These are phyloP conservation scores for Penicillium angulare DNA, from an alignment of 495 filamentous ascomycete species.

Conservation along the genomic window DNA sequence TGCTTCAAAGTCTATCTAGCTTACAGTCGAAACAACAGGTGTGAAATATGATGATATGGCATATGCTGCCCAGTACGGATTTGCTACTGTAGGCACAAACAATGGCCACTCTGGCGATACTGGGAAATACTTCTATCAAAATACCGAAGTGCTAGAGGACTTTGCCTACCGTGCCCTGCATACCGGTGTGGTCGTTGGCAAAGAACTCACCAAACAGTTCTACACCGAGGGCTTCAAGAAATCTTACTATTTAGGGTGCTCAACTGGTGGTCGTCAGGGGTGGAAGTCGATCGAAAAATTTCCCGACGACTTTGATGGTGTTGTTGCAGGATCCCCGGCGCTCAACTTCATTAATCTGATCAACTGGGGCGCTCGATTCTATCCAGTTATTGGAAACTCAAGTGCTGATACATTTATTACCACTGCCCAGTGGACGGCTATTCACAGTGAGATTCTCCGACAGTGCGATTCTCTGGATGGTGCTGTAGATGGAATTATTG, in stretches of 20 bases:
- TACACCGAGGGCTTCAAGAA: slow-evolving; percentile 40
- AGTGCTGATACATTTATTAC: not conserved
- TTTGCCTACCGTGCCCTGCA: slow-evolving; percentile 18
- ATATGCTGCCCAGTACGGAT: slow-evolving; percentile 39
- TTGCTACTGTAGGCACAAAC: slow-evolving; percentile 50
- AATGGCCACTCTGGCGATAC: slow-evolving; percentile 51
- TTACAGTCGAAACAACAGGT: slow-evolving; percentile 11
- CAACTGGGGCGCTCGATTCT: not conserved
- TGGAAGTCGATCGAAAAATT: slow-evolving; percentile 52
- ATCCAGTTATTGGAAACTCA: not conserved
- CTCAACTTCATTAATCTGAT: too few species aligned
- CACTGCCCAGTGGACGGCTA: not conserved
- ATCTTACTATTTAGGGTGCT: slow-evolving; percentile 59
- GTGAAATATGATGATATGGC: slow-evolving; percentile 37
- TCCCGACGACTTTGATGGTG: slow-evolving; percentile 37
- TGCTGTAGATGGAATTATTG: not conserved
- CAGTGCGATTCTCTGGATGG: not conserved
- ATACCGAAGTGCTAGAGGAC: slow-evolving; percentile 44
- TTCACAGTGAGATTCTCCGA: not conserved
- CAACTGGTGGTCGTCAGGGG: slow-evolving; percentile 59
- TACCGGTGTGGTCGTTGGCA: slow-evolving; percentile 22
- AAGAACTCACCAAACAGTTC: slow-evolving; percentile 37
- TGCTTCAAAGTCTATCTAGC: not conserved
- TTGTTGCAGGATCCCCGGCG: not conserved
- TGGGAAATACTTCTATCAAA: slow-evolving; percentile 41